phyloP scores from a whole-genome alignment of 1,284 basidiomycete species.

The Boletus calvinii region DNA sequence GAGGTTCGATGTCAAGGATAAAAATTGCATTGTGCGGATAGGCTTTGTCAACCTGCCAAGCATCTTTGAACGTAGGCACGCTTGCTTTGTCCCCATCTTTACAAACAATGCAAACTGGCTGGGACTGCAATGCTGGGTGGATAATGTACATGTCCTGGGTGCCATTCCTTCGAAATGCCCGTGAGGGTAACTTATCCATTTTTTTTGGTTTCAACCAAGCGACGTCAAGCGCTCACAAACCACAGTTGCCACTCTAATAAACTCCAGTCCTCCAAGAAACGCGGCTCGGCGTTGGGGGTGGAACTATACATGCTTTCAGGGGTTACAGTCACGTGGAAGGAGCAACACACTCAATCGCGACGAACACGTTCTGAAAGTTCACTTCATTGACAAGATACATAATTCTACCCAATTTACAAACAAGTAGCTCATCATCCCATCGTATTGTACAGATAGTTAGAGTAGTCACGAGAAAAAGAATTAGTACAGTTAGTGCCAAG shows the following conservation, averaged over 20 bases:
- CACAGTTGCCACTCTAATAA: too few species aligned
- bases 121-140: neutral
- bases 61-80: neutral
- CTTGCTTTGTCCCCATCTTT: constrained; percentile 10
- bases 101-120: constrained; percentile 11
- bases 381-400: neutral
- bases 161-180: too few species aligned
- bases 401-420: neutral
- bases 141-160: neutral
- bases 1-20: constrained; percentile 12
- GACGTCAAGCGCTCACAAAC: neutral
- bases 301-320: too few species aligned
- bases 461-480: neutral
- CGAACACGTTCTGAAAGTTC: neutral
- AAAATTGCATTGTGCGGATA: constrained; percentile 14
- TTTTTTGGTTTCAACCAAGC: neutral
- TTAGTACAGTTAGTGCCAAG: constrained; percentile 34
- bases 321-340: too few species aligned
- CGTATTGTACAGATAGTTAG: constrained; percentile 17
- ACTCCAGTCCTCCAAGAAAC: too few species aligned
- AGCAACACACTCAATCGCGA: too few species aligned
- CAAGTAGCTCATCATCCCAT: neutral
- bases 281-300: too few species aligned
- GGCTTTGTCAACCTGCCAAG: neutral
- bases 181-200: too few species aligned